Evolutionary conservation across 2,329 filamentous ascomycete genomes (phyloP), one percentile per base, ranked within the genome.

Genomic region (Dothideomycetidae sp.): DNA sequence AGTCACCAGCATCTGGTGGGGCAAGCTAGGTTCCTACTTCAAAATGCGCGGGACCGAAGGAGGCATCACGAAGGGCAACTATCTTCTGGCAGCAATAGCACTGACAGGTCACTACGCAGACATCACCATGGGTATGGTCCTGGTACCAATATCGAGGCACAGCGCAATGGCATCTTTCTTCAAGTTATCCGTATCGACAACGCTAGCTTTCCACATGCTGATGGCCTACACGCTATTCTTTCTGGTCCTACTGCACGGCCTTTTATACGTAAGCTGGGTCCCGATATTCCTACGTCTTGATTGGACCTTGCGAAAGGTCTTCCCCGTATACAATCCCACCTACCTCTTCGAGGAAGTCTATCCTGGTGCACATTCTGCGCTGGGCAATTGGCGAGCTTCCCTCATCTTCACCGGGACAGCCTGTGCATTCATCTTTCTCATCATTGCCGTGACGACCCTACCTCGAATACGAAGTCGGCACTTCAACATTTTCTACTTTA

Each of bases 371-470:
- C 13, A 5, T 13, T 32, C 12, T 10, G 15, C 4, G 30, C 30
- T 5, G 11, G n/a, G 5, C 13, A 16, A 5, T 15, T 32, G 30
- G 13, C 18, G 5, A 16, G n/a, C 30, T 32, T 32, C 30, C 10
- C n/a, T n/a, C n/a, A n/a, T n/a, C n/a, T n/a, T n/a, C n/a, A n/a
- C n/a, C n/a, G n/a, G n/a, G n/a, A n/a, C n/a, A n/a, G n/a, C n/a
- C n/a, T n/a, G n/a, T n/a, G n/a, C n/a, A n/a, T n/a, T 32, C 14
- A 32, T 32, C 30, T 32, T 32, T 10, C 13, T 32, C 5, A 16
- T 16, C 10, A 32, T 32, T 16, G 18, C 18, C 30, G 18, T 32
- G 13, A 32, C 5, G 2, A 32, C 13, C 30, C 15, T 32, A 16
- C 30, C 30, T n/a, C 11, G 4, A 11, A 16, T 16, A 5, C 15